Evolutionary conservation across 2,329 filamentous ascomycete genomes (phyloP), one percentile per base, ranked within the genome.

Genomic region (Cercospora canescens): DNA sequence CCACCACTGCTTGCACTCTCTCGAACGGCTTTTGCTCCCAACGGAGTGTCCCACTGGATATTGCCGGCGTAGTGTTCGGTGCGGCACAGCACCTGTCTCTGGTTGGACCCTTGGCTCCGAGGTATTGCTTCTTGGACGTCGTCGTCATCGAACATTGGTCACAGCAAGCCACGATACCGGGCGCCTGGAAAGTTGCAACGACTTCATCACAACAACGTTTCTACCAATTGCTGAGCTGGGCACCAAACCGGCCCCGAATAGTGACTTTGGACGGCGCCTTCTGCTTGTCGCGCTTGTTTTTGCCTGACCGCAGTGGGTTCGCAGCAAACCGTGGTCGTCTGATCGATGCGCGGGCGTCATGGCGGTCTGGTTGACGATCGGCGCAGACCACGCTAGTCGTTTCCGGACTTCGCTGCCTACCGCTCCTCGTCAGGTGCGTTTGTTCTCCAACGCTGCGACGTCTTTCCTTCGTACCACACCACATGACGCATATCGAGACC

Each of bases 211-310:
- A 24, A 21, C 21, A 32, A n/a, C 30, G 52, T 56, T 56, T 18
- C n/a, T 32, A n/a, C 28, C 52, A 35, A 34, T n/a, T 35, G 52
- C 9, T 56, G 32, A 35, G 52, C 32, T 21, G 28, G 35, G 28
- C 52, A 56, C 52, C 11, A 34, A 34, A 52, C 21, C 59, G 41
- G 59, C 26, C 4, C 59, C 59, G 59, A 52, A 61, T 8, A 50
- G 59, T 61, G 59, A 52, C 59, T 61, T 61, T 61, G 11, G 59
- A 61, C 32, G 59, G 59, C 34, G 59, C 21, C 41, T 50, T n/a
- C 11, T 24, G 39, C 28, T 12, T 48, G 35, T 60, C 9, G 57
- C 59, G 37, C 59, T 61, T 61, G 59, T 61, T 24, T 52, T n/a
- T 61, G 59, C 18, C 41, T 18, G 28, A 61, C 28, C 59, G 18